Evolutionary conservation across 2,329 filamentous ascomycete genomes (phyloP), one percentile per base, ranked within the genome.

Genomic region (Escovopsis sp.): DNA sequence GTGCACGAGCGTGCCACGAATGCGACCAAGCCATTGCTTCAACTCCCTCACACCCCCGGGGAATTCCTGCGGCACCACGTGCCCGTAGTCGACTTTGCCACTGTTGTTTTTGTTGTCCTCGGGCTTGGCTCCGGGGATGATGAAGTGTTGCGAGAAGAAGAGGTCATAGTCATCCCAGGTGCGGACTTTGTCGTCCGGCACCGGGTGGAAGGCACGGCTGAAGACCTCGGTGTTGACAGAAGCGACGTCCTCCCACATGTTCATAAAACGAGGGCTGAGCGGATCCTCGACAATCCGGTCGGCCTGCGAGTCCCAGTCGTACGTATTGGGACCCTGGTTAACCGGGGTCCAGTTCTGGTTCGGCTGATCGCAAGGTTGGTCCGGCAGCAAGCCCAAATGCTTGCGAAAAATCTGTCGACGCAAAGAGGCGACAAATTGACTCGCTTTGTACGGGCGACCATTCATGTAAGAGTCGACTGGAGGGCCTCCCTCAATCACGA

Each of bases 371-470:
- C 78, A 74, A 25, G 65, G 62, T 54, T 94, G 84, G 8, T 83
- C 66, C 0, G 79, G 77, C 9, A 94, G 65, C 8, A 94, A 68
- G 30, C 88, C 88, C 2, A 94, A 70, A 52, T 94, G 88, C 61
- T 94, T 92, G 45, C 87, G 76, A 74, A 84, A 94, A 42, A 94
- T 72, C 52, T 86, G 76, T 26, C 87, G 74, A 16, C 88, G 80
- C 10, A 94, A 76, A 1, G 79, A 83, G 5, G 83, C 65, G 2
- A 86, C 86, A 50, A 88, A 87, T 38, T 71, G 69, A 8, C 76
- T 77, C 7, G 83, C 88, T 23, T 65, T 68, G 61, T 70, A 93
- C 0, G 73, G 73, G 16, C 66, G 62, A 3, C 83, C 82, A 42
- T 78, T 69, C 82, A 94, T 92, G 40, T 56, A 60, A 14, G 76